Base-by-base conservation (phyloP, 345 rosid genomes). In the Toxicodendron radicans region DNA sequence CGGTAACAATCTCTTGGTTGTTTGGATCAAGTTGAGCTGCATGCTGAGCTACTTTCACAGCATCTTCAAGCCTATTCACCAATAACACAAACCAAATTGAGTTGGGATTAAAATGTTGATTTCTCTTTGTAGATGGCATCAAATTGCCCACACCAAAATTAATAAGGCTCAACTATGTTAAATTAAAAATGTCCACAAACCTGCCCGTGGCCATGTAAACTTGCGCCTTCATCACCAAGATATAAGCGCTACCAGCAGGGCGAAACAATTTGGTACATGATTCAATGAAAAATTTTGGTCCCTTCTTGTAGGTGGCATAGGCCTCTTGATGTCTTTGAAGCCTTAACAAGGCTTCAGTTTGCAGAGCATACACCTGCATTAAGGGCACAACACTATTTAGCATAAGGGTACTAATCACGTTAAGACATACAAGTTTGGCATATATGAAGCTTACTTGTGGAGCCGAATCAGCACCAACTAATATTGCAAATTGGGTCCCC, bases 1-100 rank as follows among this genome's bases (percentile, higher is more conserved):
- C 83, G 6, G 33, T 18, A 52, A 67, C 80, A 21, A 80, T 88
- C 70, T 93, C 98, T 80, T 76, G 83, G 83, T 84, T 90, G 60
- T 81, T 81, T 6, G 92, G 89, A 70, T 95, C 91, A 0, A 95
- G 87, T 70, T 82, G 73, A n/a, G 84, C 82, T n/a, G 99, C 96
- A 71, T 85, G 85, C 76, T 86, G 87, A 18, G 92, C 90, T 14
- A 87, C 85, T 14, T 86, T 83, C 53, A 89, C 58, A 2, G 93
- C 96, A 67, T 95, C 97, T 64, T 91, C 97, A 78, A 91, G 91
- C 82, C 99, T 95, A 74, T 70, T 43, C 38, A 24, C 32, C 48
- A 41, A 0, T 14, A 23, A 38, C 21, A 38, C 43, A 38, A 38
- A 38, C 43, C 43, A 38, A 1, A 14, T 4, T 30, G 60, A 18